Base-by-base conservation (phyloP, 495 filamentous ascomycete species). In the Penicillium ucsense region DNA sequence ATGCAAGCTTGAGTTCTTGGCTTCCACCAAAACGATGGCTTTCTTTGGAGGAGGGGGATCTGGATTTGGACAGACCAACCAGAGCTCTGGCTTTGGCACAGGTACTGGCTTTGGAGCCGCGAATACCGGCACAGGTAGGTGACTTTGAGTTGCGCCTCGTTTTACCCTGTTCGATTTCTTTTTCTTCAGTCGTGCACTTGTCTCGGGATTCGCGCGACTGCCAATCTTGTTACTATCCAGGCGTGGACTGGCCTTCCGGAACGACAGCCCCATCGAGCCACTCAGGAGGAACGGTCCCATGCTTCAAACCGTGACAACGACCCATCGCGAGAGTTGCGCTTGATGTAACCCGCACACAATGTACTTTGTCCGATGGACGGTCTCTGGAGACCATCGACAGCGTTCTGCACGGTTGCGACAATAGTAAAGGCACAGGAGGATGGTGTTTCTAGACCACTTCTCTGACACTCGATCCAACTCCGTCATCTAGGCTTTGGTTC, bases 401-500 rank as follows among this genome's bases (percentile, higher is more conserved):
- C 55, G 48, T 45, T 57, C 52, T 58, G 59, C 58, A 62, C 59
- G 59, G 53, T 52, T 55, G 59, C 55, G 41, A 63, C 63, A 70
- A 70, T 62, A 70, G 64, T 69, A 65, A 63, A 70, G 63, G 59
- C 67, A 56, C 59, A 57, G 66, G 61, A 60, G 46, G 47, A 38
- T 49, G 45, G 48, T 35, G 48, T 62, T 54, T 53, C 48, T 55
- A 47, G 45, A 50, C 38, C 57, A 60, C 53, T 43, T 62, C 56
- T 74, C 68, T 74, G 68, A 76, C 71, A 45, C 59, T 60, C 60
- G 59, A 66, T 56, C 60, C 54, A 55, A 53, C 47, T 20, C 55
- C 54, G 62, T 68, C 58, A 63, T 76, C 60, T 75, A 81, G 79
- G 77, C 68, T 81, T 81, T 71, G 79, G 79, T 55, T 71, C 75